phyloP scores from a whole-genome alignment of 1,139 yeast genomes.

The Torulaspora pretoriensis region DNA sequence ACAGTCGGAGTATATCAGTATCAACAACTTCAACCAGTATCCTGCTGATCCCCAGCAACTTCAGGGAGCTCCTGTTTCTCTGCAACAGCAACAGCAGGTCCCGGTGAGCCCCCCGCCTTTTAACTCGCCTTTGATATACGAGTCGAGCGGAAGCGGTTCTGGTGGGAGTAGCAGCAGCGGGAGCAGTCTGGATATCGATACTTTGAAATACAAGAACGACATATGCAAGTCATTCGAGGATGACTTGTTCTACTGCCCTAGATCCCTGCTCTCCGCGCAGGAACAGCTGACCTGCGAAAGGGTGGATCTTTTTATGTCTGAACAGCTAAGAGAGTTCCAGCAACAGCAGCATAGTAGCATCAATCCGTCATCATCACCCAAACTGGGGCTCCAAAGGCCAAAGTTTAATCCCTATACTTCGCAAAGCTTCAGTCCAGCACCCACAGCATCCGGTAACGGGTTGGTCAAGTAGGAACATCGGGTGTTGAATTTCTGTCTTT shows the following conservation, averaged over 20 bases:
- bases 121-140: conserved; percentile 13
- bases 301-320: conserved; percentile 24
- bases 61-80: background rate
- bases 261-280: conserved; percentile 24
- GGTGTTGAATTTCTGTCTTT: conserved; percentile 2
- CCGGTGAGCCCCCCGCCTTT: conserved; percentile 13
- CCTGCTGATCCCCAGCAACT: conserved; percentile 2
- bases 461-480: conserved; percentile 5
- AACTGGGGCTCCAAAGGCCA: conserved; percentile 14
- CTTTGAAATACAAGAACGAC: conserved; percentile 23
- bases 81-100: conserved; percentile 7
- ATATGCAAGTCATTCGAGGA: conserved; percentile 31
- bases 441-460: conserved; percentile 8
- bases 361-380: conserved; percentile 11
- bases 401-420: conserved; percentile 36
- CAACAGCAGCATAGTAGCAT: conserved; percentile 15
- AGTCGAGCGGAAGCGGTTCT: conserved; percentile 9
- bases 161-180: conserved; percentile 13
- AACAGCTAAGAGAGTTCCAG: conserved; percentile 16
- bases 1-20: conserved; percentile 12
- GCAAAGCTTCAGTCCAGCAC: conserved; percentile 33
- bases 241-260: conserved; percentile 32
- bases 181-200: conserved; percentile 15
- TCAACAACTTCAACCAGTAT: conserved; percentile 7
- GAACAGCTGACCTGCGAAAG: conserved; percentile 26